Evolutionary conservation across 768 basidiomycete genomes (phyloP), one percentile per base, ranked within the genome.

Genomic region (Boletus reticulatus): DNA sequence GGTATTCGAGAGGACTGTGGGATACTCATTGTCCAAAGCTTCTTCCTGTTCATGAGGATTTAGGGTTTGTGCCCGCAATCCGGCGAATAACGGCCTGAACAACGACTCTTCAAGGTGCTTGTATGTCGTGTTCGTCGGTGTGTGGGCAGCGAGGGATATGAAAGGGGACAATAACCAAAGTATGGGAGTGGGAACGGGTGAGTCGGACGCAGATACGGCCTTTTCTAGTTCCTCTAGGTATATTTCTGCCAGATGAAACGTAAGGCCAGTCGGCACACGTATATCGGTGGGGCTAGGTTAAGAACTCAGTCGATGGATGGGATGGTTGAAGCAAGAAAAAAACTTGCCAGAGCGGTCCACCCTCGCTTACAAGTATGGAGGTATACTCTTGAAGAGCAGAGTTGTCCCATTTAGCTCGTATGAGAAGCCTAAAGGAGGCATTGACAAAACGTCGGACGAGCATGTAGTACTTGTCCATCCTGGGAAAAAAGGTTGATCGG

Each of bases 401-500:
- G 24, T 68, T 61, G 8, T 86, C 81, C 95, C 95, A 99, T 44
- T 80, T 76, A 20, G 73, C 70, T 43, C 87, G 80, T 37, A 86
- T 79, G 24, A 98, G 79, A 19, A 97, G 80, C 34, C 88, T 77
- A 72, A 98, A 95, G 2, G 88, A 83, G 1, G 88, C 92, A 64
- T 94, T 90, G 51, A 91, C 79, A 66, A 93, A 98, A 60, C 88
- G 81, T 55, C 96, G 82, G 55, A 98, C 84, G 44, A 99, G 87
- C 85, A 98, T 87, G 69, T 96, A 95, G 71, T 92, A 98, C 71
- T 99, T 99, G 80, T 99, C 96, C 70, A 98, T 85, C 62, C 95
- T 97, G 64, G 12, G 27, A 36, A 48, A 53, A 16, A 53, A 16
- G 48, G 29, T 52, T 56, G 36, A 54, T 56, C 38, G 20, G 13